Base-by-base conservation (phyloP, 805 yeast genomes). In the Myxozyma nipponensis region DNA sequence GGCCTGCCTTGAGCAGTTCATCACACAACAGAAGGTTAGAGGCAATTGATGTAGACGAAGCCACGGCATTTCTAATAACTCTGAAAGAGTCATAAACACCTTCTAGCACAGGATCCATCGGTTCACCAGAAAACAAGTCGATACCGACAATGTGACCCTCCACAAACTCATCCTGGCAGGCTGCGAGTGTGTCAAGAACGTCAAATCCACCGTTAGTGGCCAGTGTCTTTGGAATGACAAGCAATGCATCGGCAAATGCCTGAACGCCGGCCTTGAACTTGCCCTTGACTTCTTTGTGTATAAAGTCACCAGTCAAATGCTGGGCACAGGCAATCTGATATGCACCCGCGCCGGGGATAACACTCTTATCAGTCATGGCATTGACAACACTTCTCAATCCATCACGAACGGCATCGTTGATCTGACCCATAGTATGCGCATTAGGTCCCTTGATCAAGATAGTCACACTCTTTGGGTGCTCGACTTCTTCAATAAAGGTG, bases 341-440 rank as follows among this genome's bases (percentile, higher is more conserved):
- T 1, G 98, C 93, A 50, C 99, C 99, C 1, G 93, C 99, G 56
- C 99, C 99, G 4, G 98, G 96, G 41, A 93, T 83, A 37, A 93
- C 82, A 38, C 84, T 71, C 61, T 81, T 78, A 68, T 93, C 99
- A 63, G 82, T 85, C 46, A 93, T 72, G 30, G 90, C 93, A 66
- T 93, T 93, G 39, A 95, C 82, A 17, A 93, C 97, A 1, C 97
- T 89, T 60, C 98, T 81, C 52, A 93, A 76, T 30, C 99, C 99
- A 68, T 93, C 98, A 68, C 98, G 82, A 21, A 95, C 89, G 1
- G 99, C 98, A 66, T 93, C 98, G 67, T 90, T 88, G 30, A 95
- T 86, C 72, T 93, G 98, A 63, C 81, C 85, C 61, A 93, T 78
- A 38, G 87, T 81, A 69, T 91, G 93, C 59, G 82, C 81, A 52